phyloP scores from a whole-genome alignment of 495 filamentous ascomycete genomes.

The Daldinia bambusicola region DNA sequence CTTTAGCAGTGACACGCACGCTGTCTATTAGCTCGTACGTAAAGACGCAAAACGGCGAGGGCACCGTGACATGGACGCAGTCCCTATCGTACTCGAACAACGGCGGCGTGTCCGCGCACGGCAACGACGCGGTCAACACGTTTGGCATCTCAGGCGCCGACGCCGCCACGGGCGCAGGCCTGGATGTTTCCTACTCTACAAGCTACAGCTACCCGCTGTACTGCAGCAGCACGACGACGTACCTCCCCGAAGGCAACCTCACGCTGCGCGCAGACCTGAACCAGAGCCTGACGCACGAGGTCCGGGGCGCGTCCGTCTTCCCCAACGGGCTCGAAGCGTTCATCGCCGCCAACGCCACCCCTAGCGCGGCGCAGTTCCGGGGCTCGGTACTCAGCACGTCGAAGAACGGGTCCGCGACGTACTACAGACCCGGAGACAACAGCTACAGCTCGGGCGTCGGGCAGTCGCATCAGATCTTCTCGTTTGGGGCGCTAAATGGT shows the following conservation, averaged over 20 bases:
- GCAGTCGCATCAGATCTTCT: conserved; percentile 64
- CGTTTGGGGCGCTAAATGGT: conserved; percentile 52
- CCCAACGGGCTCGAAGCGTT: conserved; percentile 67
- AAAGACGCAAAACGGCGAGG: conserved; percentile 59
- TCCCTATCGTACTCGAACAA: conserved; percentile 67
- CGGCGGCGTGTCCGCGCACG: conserved; percentile 65
- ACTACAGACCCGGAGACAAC: conserved; percentile 58
- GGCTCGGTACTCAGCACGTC: conserved; percentile 61
- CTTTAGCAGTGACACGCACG: conserved; percentile 65
- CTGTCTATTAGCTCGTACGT: conserved; percentile 66
- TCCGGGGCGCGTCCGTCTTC: conserved; percentile 68
- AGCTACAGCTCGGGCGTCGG: conserved; percentile 62
- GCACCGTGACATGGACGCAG: conserved; percentile 68
- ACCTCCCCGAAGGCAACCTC: conserved; percentile 60
- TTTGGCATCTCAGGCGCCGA: conserved; percentile 71
- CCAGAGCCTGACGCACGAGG: conserved; percentile 66
- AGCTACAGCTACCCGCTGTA: conserved; percentile 72
- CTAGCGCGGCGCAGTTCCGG: conserved; percentile 37
- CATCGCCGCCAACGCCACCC: conserved; percentile 8
- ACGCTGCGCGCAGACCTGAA: conserved; percentile 68
- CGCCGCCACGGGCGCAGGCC: conserved; percentile 54
- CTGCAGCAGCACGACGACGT: conserved; percentile 64
- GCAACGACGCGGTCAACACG: conserved; percentile 69
- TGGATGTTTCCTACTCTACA: conserved; percentile 48
- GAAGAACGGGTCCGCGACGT: conserved; percentile 67